These are phyloP conservation scores for Geosmithia putterillii DNA, from an alignment of 2,329 filamentous ascomycete genomes.

Conservation along the genomic window DNA sequence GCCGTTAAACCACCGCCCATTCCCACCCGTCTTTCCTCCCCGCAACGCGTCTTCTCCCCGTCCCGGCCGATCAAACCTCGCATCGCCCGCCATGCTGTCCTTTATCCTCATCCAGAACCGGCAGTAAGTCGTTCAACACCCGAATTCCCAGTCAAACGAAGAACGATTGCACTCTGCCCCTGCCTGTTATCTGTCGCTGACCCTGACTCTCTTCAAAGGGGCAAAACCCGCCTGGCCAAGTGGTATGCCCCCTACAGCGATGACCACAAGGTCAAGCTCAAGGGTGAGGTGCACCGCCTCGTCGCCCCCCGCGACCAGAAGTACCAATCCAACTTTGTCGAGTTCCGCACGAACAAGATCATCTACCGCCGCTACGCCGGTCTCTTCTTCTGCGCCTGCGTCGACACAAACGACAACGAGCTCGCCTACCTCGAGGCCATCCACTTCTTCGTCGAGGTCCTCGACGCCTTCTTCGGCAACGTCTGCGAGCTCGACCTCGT, in stretches of 20 bases:
- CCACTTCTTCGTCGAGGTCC: conserved; percentile 98
- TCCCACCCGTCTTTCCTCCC: neutral
- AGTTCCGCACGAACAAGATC: conserved; percentile 88
- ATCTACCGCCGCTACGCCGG: conserved; percentile 96
- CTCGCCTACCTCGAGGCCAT: conserved; percentile 93
- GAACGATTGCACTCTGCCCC: neutral
- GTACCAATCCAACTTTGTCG: conserved; percentile 99
- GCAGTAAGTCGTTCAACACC: conserved; percentile 40
- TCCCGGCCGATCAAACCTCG: neutral
- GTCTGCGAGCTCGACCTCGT: conserved; percentile 94
- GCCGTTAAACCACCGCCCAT: neutral
- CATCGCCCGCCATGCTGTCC: conserved; percentile 56
- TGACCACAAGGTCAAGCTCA: conserved; percentile 97
- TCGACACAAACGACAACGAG: conserved; percentile 98
- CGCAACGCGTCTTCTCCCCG: neutral
- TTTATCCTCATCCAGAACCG: conserved; percentile 87
- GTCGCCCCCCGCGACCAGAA: conserved; percentile 97
- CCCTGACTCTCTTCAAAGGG: conserved; percentile 40
- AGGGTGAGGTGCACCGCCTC: conserved; percentile 96
- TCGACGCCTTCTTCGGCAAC: conserved; percentile 98
- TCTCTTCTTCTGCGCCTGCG: conserved; percentile 97
- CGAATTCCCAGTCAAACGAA: neutral
- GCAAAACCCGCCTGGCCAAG: conserved; percentile 95
- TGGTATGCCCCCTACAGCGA: conserved; percentile 99
- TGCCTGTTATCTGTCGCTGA: neutral